These are phyloP conservation scores for Macrotyloma uniflorum DNA, from an alignment of 306 rosid genomes.

Conservation along the genomic window DNA sequence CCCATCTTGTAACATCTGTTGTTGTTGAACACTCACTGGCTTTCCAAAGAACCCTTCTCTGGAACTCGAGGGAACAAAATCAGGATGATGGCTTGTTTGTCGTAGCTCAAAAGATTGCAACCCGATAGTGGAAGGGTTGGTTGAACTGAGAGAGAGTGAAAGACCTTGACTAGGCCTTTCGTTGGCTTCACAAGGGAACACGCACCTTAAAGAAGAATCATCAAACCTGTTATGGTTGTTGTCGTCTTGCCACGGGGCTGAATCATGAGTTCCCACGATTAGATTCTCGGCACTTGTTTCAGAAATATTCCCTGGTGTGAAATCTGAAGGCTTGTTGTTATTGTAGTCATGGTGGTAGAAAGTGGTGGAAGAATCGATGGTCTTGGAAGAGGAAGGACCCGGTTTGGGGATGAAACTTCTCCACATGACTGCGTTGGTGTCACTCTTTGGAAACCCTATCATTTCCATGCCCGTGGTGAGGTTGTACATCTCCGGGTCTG, in stretches of 20 bases:
- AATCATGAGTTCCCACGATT: constrained; percentile 44
- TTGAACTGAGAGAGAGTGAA: constrained; percentile 80
- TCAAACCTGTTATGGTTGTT: constrained; percentile 49
- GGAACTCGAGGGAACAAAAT: constrained; percentile 38
- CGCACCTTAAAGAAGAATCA: constrained; percentile 78
- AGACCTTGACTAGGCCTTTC: constrained; percentile 91
- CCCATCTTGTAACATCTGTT: constrained; percentile 40
- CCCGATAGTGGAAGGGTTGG: constrained; percentile 67
- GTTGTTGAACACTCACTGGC: constrained; percentile 37
- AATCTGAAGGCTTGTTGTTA: constrained; percentile 39
- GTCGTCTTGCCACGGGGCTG: constrained; percentile 52
- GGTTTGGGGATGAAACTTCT: constrained; percentile 44
- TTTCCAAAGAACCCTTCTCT: constrained; percentile 50
- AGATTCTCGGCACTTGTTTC: constrained; percentile 56
- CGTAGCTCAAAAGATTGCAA: constrained; percentile 80
- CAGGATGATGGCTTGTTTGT: constrained; percentile 44
- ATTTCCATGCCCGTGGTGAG: constrained; percentile 75
- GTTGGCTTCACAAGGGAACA: constrained; percentile 76
- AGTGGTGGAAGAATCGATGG: constrained; percentile 33
- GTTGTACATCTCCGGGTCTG: constrained; percentile 75
- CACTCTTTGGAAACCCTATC: constrained; percentile 71
- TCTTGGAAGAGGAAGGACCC: constrained; percentile 56
- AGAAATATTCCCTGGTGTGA: constrained; percentile 49
- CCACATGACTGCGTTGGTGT: constrained; percentile 45
- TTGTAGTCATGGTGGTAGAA: constrained; percentile 47